A percentile compares a stretch with the other conserved stretches of the same genome.
Evolutionary conservation across 495 filamentous ascomycete species (phyloP).

Genomic region (Aspergillus kassunensis): DNA sequence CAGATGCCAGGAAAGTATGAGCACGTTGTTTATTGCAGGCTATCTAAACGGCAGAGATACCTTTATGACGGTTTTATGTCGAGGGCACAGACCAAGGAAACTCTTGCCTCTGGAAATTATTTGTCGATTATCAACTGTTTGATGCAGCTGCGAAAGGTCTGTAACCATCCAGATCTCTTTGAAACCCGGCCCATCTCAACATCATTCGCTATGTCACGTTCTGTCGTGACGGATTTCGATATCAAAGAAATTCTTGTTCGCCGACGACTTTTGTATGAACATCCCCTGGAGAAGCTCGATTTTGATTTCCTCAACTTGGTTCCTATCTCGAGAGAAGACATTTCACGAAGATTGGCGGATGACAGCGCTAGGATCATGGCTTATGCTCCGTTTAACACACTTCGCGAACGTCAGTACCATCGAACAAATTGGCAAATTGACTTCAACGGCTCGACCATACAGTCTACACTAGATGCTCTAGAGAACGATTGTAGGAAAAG

Average conservation of each 20-base stretch:
- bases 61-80: slow-evolving; percentile 97
- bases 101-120: slow-evolving; percentile 91
- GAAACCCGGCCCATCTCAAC: slow-evolving; percentile 97
- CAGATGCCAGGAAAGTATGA: slow-evolving; percentile 99
- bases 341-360: slow-evolving; percentile 58
- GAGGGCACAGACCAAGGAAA: slow-evolving; percentile 83
- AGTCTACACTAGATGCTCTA: slow-evolving; percentile 66
- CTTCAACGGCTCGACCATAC: slow-evolving; percentile 59
- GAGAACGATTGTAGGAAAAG: slow-evolving; percentile 67
- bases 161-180: slow-evolving; percentile 97
- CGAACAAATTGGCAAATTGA: slow-evolving; percentile 57
- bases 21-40: slow-evolving; percentile 88
- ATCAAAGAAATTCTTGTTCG: slow-evolving; percentile 70
- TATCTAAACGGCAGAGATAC: slow-evolving; percentile 92
- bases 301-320: slow-evolving; percentile 78
- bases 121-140: slow-evolving; percentile 97
- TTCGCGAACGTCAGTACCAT: slow-evolving; percentile 58
- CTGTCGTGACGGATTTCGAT: slow-evolving; percentile 74
- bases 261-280: slow-evolving; percentile 58
- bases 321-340: slow-evolving; percentile 64
- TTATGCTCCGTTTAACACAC: slow-evolving; percentile 55
- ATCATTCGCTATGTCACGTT: slow-evolving; percentile 87
- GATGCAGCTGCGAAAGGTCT: slow-evolving; percentile 97
- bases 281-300: slow-evolving; percentile 63
- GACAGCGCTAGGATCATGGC: slow-evolving; percentile 62